These are phyloP conservation scores for Pythium sukuiense DNA, from an alignment of 352 stramenopile genomes.

Conservation along the genomic window DNA sequence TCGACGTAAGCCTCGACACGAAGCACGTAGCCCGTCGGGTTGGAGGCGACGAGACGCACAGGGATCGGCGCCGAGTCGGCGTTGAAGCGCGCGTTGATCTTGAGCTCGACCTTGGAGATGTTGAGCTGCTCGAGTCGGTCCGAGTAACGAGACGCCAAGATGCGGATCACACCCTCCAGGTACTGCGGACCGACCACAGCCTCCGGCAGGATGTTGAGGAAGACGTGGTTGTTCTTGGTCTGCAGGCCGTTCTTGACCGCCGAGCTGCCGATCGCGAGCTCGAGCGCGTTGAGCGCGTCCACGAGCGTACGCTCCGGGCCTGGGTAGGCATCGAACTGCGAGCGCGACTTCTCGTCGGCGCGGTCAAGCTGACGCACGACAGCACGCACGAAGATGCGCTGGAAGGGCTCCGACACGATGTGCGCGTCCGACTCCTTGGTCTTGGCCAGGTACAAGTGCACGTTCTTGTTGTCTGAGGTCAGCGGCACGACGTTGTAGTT, in stretches of 20 bases:
- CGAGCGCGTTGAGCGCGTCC: conserved; percentile 97
- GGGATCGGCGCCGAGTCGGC: conserved; percentile 93
- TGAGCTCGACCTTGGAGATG: conserved; percentile 97
- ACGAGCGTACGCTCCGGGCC: conserved; percentile 98
- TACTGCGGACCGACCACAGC: conserved; percentile 94
- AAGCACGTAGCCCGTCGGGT: conserved; percentile 99
- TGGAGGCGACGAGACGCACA: conserved; percentile 95
- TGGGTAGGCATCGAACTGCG: conserved; percentile 89
- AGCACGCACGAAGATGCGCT: conserved; percentile 96
- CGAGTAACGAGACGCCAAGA: conserved; percentile 84
- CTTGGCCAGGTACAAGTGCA: conserved; percentile 98
- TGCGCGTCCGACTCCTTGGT: conserved; percentile 85
- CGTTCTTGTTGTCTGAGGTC: conserved; percentile 94
- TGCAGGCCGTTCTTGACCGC: conserved; percentile 69
- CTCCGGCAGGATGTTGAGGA: conserved; percentile 97
- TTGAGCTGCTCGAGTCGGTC: conserved; percentile 91
- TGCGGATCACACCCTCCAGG: conserved; percentile 95
- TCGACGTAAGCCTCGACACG: conserved; percentile 99
- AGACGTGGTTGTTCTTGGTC: conserved; percentile 98
- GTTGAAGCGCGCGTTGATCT: conserved; percentile 94
- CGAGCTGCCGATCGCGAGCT: conserved; percentile 94
- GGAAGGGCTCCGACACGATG: conserved; percentile 84
- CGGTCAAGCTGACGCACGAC: conserved; percentile 92
- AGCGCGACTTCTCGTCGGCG: conserved; percentile 65
- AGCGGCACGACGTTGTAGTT: conserved; percentile 97